Evolutionary conservation across 2,329 filamentous ascomycete genomes (phyloP).

Genomic region (Nothophoma quercina): DNA sequence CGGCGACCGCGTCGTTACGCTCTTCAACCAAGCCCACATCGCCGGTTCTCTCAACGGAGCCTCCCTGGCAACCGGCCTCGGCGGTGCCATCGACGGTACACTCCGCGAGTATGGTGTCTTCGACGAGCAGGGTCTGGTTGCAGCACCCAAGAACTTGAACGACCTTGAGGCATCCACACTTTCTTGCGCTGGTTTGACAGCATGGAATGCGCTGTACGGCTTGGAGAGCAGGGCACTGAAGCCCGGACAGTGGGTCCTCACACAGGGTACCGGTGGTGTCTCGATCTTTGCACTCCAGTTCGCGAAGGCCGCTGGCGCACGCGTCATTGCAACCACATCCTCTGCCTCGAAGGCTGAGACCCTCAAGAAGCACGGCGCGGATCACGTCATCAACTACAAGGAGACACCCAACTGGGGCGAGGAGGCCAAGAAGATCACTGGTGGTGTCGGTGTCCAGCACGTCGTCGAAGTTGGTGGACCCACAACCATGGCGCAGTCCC

Average conservation of each 20-base stretch:
- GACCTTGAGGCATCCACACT: slow-evolving; percentile 58
- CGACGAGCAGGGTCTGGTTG: slow-evolving; percentile 71
- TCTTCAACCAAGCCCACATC: slow-evolving; percentile 69
- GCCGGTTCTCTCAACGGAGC: slow-evolving; percentile 55
- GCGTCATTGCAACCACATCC: slow-evolving; percentile 66
- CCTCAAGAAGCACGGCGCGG: slow-evolving; percentile 62
- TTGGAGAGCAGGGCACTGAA: slow-evolving; percentile 50
- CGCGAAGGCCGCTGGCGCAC: slow-evolving; percentile 62
- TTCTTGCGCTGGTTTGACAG: slow-evolving; percentile 54
- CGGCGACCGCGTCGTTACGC: slow-evolving; percentile 67
- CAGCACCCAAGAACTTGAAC: slow-evolving; percentile 64
- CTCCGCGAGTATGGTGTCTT: slow-evolving; percentile 74
- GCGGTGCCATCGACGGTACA: slow-evolving; percentile 72
- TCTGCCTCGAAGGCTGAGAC: slow-evolving; percentile 57
- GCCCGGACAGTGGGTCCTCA: slow-evolving; percentile 62
- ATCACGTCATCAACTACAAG: slow-evolving; percentile 66
- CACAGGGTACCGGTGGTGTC: slow-evolving; percentile 76
- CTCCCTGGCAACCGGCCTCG: slow-evolving; percentile 64
- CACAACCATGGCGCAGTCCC: slow-evolving; percentile 61
- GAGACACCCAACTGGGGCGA: slow-evolving; percentile 63
- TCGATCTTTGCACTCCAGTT: slow-evolving; percentile 70
- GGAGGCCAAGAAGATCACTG: slow-evolving; percentile 59
- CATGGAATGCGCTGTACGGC: slow-evolving; percentile 64
- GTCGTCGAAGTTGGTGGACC: slow-evolving; percentile 72
- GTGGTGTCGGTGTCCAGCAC: slow-evolving; percentile 65